phyloP scores from a whole-genome alignment of 1,139 yeast genomes.

The Diutina rugosa region DNA sequence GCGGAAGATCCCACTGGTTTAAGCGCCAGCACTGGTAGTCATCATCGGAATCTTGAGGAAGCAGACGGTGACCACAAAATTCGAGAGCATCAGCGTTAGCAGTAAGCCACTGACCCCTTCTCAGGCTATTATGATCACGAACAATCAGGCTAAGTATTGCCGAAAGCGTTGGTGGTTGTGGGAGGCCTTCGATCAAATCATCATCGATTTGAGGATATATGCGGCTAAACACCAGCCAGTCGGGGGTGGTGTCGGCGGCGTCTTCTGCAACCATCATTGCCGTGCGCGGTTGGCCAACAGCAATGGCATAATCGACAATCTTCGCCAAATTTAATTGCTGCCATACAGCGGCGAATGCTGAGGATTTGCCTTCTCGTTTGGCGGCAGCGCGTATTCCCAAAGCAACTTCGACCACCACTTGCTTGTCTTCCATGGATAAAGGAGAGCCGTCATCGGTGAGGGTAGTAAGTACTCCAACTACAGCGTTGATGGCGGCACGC shows the following conservation, averaged over 20 bases:
- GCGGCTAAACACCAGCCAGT: slow-evolving; percentile 11
- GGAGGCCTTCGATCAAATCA: slow-evolving; percentile 54
- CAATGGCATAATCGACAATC: slow-evolving; percentile 6
- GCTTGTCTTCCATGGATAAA: slow-evolving; percentile 8
- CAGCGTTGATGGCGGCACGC: slow-evolving; percentile 7
- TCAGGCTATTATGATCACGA: slow-evolving; percentile 20
- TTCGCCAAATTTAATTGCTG: slow-evolving; percentile 22
- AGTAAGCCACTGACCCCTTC: slow-evolving; percentile 9
- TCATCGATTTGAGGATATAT: slow-evolving; percentile 42
- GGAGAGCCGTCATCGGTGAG: slow-evolving; percentile 3
- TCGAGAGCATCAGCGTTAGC: not conserved
- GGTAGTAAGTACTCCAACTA: slow-evolving; percentile 5
- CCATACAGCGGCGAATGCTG: slow-evolving; percentile 15
- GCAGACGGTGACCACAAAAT: not conserved
- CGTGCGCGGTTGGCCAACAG: slow-evolving; percentile 16
- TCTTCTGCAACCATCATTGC: slow-evolving; percentile 50
- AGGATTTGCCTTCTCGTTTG: slow-evolving; percentile 18
- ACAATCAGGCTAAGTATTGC: slow-evolving; percentile 34
- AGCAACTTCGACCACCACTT: slow-evolving; percentile 23
- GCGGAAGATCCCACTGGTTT: slow-evolving; percentile 56
- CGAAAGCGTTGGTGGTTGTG: slow-evolving; percentile 38
- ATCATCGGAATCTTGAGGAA: not conserved
- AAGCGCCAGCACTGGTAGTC: slow-evolving; percentile 53
- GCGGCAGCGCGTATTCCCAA: slow-evolving; percentile 34
- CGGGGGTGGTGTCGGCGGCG: slow-evolving; percentile 7